Conservation (phyloP, 1,139 yeast species). For the Zygoascus hellenicus region DNA sequence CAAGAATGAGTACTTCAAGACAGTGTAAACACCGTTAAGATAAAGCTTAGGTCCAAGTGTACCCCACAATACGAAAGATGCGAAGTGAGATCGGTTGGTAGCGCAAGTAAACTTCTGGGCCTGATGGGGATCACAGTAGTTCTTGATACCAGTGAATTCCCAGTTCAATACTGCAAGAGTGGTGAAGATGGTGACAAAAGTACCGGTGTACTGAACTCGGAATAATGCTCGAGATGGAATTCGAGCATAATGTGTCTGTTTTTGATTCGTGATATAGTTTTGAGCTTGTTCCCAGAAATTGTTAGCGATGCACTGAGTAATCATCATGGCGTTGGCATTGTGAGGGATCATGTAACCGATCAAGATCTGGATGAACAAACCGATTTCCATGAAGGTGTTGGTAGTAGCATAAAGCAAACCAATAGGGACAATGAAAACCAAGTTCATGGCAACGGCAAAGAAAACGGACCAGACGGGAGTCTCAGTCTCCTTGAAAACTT, state of each 20-base stretch:
- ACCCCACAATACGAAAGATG: constrained; percentile 45
- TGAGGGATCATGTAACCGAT: constrained; percentile 62
- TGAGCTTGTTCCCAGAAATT: constrained; percentile 58
- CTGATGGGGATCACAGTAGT: constrained; percentile 43
- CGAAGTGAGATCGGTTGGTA: constrained; percentile 39
- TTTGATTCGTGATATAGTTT: constrained; percentile 45
- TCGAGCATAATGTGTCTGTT: constrained; percentile 51
- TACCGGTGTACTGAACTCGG: constrained; percentile 49
- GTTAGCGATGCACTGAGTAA: constrained; percentile 51
- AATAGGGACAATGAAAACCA: constrained; percentile 50
- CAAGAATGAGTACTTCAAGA: constrained; percentile 45
- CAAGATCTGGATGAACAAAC: constrained; percentile 48
- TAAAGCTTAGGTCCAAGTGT: constrained; percentile 59
- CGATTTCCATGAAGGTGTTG: constrained; percentile 48
- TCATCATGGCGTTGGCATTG: constrained; percentile 54
- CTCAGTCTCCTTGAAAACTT: constrained; percentile 39
- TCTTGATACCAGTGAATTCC: constrained; percentile 43
- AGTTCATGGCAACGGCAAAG: constrained; percentile 49
- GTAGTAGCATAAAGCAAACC: constrained; percentile 46
- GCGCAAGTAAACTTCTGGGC: constrained; percentile 29
- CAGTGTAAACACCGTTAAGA: constrained; percentile 43
- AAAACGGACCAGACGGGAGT: constrained; percentile 52
- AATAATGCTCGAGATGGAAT: constrained; percentile 57
- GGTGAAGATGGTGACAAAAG: constrained; percentile 36
- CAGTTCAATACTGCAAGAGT: constrained; percentile 50